Base-by-base conservation (phyloP, 257 asterid species). In the Nemophila menziesii region DNA sequence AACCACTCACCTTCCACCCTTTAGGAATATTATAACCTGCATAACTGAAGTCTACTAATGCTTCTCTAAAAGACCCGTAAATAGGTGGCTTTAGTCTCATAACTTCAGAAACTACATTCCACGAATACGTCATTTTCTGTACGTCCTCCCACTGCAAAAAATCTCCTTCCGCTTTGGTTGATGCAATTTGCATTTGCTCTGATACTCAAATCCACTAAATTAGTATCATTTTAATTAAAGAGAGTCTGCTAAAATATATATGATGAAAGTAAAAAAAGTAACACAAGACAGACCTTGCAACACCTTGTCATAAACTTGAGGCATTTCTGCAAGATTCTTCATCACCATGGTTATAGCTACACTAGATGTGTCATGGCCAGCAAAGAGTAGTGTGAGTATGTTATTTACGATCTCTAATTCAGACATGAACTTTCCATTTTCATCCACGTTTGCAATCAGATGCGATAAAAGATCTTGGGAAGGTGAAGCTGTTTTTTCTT, bases 91-190 rank as follows among this genome's bases (percentile, higher is more conserved):
- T 48, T 15, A 71, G 60, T 39, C 96, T 67, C 48, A 54, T 53
- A 2, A 67, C 62, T 60, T 81, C 96, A 48, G 69, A 78, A 0
- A 58, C 79, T 4, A 84, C 95, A 13, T 60, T 70, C 93, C 95
- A 84, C 0, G 95, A 74, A 64, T 80, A 77, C 72, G 43, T 74
- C 95, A 84, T 84, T 78, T 80, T 84, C 63, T 78, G 85, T 57
- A 85, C 52, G 19, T 81, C 96, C 46, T 69, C 93, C 96, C 92
- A 85, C 14, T 71, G 69, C 49, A 85, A 62, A 49, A 55, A 61
- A 48, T 71, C 77, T 12, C 73, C 79, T 6, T 5, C 42, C 44
- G 20, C 70, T 55, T 70, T 85, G 1, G 62, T 48, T 5, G 70
- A 44, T 9, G 89, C 75, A 4, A 78, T 64, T 43, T 73, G 93